Percentiles rank a stretch among this genome's conserved stretches.
Evolutionary conservation across 495 filamentous ascomycete species (phyloP).

Genomic region (Trichocladium antarcticum): DNA sequence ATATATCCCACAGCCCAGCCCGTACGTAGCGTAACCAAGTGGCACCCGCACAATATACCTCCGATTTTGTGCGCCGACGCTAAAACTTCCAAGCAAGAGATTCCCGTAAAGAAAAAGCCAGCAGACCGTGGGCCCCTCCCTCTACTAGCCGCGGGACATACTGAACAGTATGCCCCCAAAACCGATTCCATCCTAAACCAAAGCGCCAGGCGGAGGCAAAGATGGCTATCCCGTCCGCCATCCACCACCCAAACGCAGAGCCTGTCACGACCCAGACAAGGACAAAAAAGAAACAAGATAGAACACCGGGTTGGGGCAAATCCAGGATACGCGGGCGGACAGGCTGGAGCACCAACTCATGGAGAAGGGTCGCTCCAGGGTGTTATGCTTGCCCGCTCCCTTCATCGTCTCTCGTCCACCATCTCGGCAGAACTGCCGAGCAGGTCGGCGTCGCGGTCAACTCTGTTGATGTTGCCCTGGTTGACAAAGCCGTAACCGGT

Average conservation of each 20-base stretch:
- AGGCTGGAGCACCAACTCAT: neutral
- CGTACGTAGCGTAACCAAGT: neutral
- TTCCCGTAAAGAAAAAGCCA: slow-evolving; percentile 12
- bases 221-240: neutral
- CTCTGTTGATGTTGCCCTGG: slow-evolving; percentile 49
- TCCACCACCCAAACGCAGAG: neutral
- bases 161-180: neutral
- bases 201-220: neutral
- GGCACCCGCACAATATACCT: neutral
- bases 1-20: neutral
- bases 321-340: neutral
- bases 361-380: too few species aligned
- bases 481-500: slow-evolving; percentile 65
- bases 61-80: slow-evolving; percentile 30
- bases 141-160: neutral
- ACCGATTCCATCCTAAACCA: neutral
- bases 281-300: neutral
- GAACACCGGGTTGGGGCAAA: neutral
- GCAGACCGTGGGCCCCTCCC: slow-evolving; percentile 1
- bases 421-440: slow-evolving; percentile 43
- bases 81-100: slow-evolving; percentile 13
- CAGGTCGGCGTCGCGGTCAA: slow-evolving; percentile 39
- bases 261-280: neutral
- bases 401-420: slow-evolving; percentile 25
- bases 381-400: neutral